phyloP scores from a whole-genome alignment of 2,329 filamentous ascomycete genomes.

The Albophoma yamanashiensis region DNA sequence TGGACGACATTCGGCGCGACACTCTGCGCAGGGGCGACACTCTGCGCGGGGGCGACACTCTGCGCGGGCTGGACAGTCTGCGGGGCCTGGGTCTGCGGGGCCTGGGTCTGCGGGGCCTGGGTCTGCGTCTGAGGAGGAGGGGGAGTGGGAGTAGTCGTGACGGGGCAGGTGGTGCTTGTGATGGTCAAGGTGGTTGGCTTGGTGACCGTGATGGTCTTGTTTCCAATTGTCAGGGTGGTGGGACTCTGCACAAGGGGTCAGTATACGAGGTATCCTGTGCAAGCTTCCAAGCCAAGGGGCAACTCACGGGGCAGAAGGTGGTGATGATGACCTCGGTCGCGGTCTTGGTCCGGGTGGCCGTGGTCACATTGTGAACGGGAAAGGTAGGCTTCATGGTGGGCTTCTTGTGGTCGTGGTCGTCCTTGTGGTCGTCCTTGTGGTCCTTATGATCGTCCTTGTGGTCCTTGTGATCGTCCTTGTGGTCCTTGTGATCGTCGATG shows the following conservation, averaged over 20 bases:
- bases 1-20: no score
- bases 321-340: slow-evolving; percentile 18
- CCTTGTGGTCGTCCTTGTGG: neutral
- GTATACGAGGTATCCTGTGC: neutral
- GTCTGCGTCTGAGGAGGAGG: slow-evolving; percentile 8
- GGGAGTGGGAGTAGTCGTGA: slow-evolving; percentile 23
- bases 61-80: no score
- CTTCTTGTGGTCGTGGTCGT: no score
- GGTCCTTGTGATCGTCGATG: no score
- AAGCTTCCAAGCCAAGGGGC: neutral
- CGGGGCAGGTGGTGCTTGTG: slow-evolving; percentile 38
- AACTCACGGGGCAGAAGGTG: slow-evolving; percentile 32
- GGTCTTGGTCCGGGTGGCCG: slow-evolving; percentile 9
- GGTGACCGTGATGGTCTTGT: slow-evolving; percentile 33
- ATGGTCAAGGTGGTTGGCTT: slow-evolving; percentile 31
- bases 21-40: no score
- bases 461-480: no score
- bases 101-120: slow-evolving; percentile 3
- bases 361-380: neutral
- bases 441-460: no score
- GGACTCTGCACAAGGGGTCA: slow-evolving; percentile 1
- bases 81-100: no score
- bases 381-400: neutral
- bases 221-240: slow-evolving; percentile 25
- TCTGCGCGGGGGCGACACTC: no score